These are phyloP conservation scores for Lachnellula arida DNA, from an alignment of 2,329 filamentous ascomycete species.

Conservation along the genomic window DNA sequence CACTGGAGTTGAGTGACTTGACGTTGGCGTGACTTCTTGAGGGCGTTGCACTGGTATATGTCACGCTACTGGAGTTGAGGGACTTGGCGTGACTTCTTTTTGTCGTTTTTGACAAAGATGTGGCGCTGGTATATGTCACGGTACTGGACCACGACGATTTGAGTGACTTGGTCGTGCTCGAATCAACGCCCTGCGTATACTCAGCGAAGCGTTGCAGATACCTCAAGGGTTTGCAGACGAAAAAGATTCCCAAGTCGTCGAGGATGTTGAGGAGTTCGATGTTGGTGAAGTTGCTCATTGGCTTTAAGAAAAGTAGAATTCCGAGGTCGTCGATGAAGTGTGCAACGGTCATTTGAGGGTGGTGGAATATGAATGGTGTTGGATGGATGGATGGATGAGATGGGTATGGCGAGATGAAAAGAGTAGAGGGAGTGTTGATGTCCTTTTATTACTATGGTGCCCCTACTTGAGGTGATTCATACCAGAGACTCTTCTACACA, in stretches of 20 bases:
- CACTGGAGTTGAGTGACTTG: too few species aligned
- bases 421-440: neutral
- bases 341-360: slow-evolving; percentile 9
- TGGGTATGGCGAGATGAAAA: neutral
- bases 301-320: slow-evolving; percentile 17
- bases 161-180: neutral
- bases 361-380: slow-evolving; percentile 1
- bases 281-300: slow-evolving; percentile 12
- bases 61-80: neutral
- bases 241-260: slow-evolving; percentile 22
- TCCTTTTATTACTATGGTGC: slow-evolving; percentile 4
- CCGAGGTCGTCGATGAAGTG: slow-evolving; percentile 26
- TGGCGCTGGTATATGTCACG: neutral
- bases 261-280: slow-evolving; percentile 17
- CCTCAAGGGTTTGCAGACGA: slow-evolving; percentile 19
- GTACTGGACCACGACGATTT: slow-evolving; percentile 1
- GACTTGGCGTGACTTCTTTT: neutral
- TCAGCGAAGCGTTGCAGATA: slow-evolving; percentile 16
- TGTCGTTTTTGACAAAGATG: neutral
- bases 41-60: too few species aligned
- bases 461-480: too few species aligned
- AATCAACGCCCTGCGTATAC: slow-evolving; percentile 1
- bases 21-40: too few species aligned
- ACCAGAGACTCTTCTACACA: neutral
- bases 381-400: neutral